A percentile compares a stretch with the other conserved stretches of the same genome.
Evolutionary conservation across 1,284 basidiomycete species (phyloP).

Genomic region (Ustilago lituana): DNA sequence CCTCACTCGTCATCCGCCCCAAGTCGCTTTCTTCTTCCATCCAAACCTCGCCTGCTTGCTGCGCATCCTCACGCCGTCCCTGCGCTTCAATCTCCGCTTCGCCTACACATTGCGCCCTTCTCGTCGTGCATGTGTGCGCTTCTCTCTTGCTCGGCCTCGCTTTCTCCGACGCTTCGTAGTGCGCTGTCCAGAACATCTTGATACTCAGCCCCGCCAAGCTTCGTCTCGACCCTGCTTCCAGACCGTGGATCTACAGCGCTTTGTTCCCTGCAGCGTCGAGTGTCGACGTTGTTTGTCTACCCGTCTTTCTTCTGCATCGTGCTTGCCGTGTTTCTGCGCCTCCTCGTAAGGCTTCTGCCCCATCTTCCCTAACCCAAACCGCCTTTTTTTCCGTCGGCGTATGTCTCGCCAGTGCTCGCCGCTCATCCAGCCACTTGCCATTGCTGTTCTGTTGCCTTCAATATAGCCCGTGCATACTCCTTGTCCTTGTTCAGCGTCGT

Average conservation of each 20-base stretch:
- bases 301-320: neutral
- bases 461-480: too few species aligned
- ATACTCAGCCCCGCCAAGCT: neutral
- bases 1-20: slow-evolving; percentile 5
- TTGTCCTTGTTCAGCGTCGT: neutral
- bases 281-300: slow-evolving; percentile 8
- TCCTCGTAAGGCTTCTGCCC: neutral
- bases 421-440: slow-evolving; percentile 3
- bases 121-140: neutral
- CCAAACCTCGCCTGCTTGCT: slow-evolving; percentile 3
- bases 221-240: neutral
- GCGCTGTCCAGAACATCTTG: too few species aligned
- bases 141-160: neutral
- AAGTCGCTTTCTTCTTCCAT: too few species aligned
- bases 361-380: too few species aligned
- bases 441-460: neutral
- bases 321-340: slow-evolving; percentile 5
- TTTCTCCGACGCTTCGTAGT: too few species aligned
- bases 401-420: neutral
- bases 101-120: slow-evolving; percentile 13
- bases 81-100: slow-evolving; percentile 26
- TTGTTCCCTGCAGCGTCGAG: too few species aligned
- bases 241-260: neutral
- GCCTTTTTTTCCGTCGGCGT: too few species aligned
- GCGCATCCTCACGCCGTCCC: slow-evolving; percentile 16